Evolutionary conservation across 345 rosid species (phyloP).

Genomic region (Citrus glauca): DNA sequence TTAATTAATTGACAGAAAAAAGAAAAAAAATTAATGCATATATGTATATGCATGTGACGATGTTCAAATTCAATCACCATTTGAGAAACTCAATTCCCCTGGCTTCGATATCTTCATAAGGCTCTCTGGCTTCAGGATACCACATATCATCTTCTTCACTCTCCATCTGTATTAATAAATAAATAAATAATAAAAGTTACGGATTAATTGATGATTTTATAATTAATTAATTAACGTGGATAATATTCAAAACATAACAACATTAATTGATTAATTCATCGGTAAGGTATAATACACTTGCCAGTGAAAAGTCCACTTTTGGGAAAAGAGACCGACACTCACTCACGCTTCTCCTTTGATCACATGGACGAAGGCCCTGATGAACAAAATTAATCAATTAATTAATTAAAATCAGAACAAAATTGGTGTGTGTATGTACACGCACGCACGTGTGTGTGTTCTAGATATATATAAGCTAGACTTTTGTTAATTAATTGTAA

Average conservation of each 20-base stretch:
- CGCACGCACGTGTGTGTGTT: too few species aligned
- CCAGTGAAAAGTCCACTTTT: background rate
- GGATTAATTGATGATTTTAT: too few species aligned
- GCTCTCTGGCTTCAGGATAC: constrained; percentile 48
- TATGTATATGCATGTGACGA: too few species aligned
- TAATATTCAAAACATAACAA: too few species aligned
- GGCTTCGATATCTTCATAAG: constrained; percentile 41
- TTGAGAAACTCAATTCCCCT: constrained; percentile 55
- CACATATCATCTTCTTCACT: constrained; percentile 60
- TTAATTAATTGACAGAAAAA: background rate
- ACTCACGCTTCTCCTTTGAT: constrained; percentile 11
- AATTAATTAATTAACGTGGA: too few species aligned
- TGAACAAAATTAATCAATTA: background rate
- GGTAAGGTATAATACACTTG: background rate
- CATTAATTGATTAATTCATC: too few species aligned
- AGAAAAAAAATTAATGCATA: background rate
- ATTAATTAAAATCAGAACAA: too few species aligned
- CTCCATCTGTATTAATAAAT: constrained; percentile 43
- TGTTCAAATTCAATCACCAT: constrained; percentile 33
- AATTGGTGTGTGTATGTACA: too few species aligned
- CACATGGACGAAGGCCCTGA: constrained; percentile 9
- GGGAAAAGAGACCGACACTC: constrained; percentile 8
- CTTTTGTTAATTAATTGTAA: too few species aligned
- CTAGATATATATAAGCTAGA: rapidly evolving
- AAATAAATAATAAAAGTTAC: too few species aligned